phyloP scores from a whole-genome alignment of 495 filamentous ascomycete genomes.

The Cercophora samala region DNA sequence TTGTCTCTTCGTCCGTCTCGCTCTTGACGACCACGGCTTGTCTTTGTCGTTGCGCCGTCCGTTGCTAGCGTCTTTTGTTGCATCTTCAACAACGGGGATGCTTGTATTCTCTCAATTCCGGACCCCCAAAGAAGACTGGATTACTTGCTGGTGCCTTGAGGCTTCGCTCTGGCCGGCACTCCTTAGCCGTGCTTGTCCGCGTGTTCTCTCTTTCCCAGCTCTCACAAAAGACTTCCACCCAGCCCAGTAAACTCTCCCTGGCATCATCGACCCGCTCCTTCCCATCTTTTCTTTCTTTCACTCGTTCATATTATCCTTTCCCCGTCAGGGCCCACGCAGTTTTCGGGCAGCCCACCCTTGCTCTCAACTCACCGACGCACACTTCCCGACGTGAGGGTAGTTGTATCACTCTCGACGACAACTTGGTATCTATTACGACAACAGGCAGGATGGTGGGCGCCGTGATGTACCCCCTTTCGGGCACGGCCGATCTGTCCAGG shows the following conservation, averaged over 20 bases:
- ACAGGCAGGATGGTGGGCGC: conserved; percentile 23
- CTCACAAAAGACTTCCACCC: not conserved
- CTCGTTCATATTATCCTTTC: not conserved
- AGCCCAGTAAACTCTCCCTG: not conserved
- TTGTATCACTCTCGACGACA: not conserved
- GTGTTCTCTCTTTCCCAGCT: not conserved
- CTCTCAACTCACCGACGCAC: not conserved
- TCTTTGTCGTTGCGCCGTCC: not conserved
- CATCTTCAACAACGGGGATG: not conserved
- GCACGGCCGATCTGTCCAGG: conserved; percentile 45
- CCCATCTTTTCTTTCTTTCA: not conserved
- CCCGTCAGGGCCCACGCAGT: not conserved
- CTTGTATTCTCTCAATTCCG: not conserved
- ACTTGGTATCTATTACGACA: not conserved
- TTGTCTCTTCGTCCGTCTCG: not conserved
- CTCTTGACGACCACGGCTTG: not conserved
- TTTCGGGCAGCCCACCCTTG: not conserved
- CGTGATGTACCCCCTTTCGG: conserved; percentile 26
- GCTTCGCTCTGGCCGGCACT: not conserved
- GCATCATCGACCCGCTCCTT: not conserved
- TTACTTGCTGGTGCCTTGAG: not conserved
- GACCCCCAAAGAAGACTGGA: not conserved
- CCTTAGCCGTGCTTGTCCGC: not conserved
- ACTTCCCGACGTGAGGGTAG: not conserved
- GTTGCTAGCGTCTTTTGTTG: conserved; percentile 2